Conservation (phyloP, 2,329 filamentous ascomycete species). For the Colletotrichum incanum region DNA sequence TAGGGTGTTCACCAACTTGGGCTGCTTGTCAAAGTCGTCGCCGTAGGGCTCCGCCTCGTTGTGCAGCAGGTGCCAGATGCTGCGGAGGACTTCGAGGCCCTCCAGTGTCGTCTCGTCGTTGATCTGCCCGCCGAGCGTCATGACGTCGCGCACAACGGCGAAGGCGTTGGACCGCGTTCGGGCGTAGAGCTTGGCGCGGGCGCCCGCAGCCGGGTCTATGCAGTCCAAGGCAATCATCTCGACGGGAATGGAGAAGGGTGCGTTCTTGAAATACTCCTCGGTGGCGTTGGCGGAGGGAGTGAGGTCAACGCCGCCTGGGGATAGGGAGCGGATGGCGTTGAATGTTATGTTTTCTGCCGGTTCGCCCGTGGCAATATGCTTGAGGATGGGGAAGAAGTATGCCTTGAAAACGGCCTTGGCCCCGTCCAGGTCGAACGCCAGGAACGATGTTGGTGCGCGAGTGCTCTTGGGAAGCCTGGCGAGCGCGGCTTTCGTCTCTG, state of each 20-base stretch:
- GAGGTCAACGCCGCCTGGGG: constrained; percentile 43
- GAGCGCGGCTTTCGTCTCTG: constrained; percentile 35
- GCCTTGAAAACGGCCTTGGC: constrained; percentile 45
- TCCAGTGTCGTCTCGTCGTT: constrained; percentile 45
- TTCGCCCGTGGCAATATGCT: constrained; percentile 46
- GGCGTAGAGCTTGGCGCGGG: constrained; percentile 49
- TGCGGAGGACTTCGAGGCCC: constrained; percentile 45
- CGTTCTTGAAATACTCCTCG: constrained; percentile 44
- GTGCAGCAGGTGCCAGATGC: constrained; percentile 48
- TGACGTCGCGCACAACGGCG: constrained; percentile 46
- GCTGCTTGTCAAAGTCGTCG: constrained; percentile 38
- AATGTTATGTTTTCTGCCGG: constrained; percentile 46
- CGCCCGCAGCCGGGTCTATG: constrained; percentile 46
- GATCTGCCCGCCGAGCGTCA: constrained; percentile 47
- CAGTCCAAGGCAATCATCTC: constrained; percentile 50
- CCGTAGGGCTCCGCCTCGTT: constrained; percentile 44
- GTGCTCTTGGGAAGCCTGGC: constrained; percentile 42
- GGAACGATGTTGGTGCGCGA: constrained; percentile 47
- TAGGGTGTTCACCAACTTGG: constrained; percentile 32
- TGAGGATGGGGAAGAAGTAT: constrained; percentile 48
- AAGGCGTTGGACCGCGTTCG: constrained; percentile 47
- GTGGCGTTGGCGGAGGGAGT: constrained; percentile 43
- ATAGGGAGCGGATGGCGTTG: constrained; percentile 45
- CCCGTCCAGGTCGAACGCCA: constrained; percentile 48
- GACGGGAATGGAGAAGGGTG: constrained; percentile 45